Conservation (phyloP, 495 filamentous ascomycete species). For the Lasiosphaeria hispida region DNA sequence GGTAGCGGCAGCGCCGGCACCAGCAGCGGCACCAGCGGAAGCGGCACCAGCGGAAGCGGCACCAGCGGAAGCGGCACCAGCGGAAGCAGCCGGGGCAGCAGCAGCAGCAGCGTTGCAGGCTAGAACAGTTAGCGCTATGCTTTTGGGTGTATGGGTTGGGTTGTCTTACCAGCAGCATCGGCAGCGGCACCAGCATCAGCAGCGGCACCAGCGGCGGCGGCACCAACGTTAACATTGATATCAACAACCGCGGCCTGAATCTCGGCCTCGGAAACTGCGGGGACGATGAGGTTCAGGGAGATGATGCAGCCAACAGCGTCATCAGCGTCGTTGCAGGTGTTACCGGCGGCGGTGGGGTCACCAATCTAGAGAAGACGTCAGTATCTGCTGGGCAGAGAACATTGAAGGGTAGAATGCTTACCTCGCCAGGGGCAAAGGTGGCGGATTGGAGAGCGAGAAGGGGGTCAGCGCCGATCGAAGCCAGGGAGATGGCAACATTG, state of each 20-base stretch:
- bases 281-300: constrained; percentile 56
- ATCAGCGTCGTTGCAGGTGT: constrained; percentile 53
- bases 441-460: constrained; percentile 52
- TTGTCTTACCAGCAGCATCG: constrained; percentile 25
- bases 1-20: constrained; percentile 23
- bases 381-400: neutral
- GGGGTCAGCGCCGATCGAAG: constrained; percentile 57
- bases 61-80: constrained; percentile 37
- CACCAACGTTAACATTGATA: constrained; percentile 20
- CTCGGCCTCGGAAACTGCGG: constrained; percentile 55
- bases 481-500: constrained; percentile 53
- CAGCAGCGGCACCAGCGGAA: constrained; percentile 43
- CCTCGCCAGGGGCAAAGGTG: constrained; percentile 59
- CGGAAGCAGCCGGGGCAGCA: constrained; percentile 8
- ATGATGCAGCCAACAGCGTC: constrained; percentile 62
- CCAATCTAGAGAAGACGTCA: constrained; percentile 36
- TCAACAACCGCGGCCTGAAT: constrained; percentile 52
- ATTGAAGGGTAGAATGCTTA: constrained; percentile 21
- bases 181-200: constrained; percentile 46
- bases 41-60: constrained; percentile 32
- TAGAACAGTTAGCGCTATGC: neutral
- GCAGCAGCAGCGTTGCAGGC: constrained; percentile 23
- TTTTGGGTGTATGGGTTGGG: neutral
- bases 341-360: constrained; percentile 56
- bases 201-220: constrained; percentile 37